Conservation (phyloP, 371 early-diverging fungal species). For the Mucor lusitanicus region DNA sequence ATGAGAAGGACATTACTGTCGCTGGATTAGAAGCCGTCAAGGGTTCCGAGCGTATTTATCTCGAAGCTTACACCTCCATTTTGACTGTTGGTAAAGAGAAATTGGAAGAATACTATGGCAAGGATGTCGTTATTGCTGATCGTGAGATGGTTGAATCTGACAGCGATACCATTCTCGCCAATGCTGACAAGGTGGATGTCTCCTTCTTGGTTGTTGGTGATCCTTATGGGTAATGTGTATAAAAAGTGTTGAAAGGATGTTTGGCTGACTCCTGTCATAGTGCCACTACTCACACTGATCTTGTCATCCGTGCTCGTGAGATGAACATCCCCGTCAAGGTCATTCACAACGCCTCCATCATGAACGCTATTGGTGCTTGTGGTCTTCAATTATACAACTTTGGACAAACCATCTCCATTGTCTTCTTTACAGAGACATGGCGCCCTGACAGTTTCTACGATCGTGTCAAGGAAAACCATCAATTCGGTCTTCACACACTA, state of each 20-base stretch:
- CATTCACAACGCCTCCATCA: slow-evolving; percentile 99
- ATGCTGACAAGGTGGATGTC: slow-evolving; percentile 88
- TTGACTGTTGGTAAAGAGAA: slow-evolving; percentile 83
- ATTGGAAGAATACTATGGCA: slow-evolving; percentile 90
- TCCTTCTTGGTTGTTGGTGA: slow-evolving; percentile 99
- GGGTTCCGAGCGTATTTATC: slow-evolving; percentile 88
- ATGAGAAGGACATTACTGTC: slow-evolving; percentile 95
- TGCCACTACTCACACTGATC: slow-evolving; percentile 99
- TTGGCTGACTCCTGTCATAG: slow-evolving; percentile 38
- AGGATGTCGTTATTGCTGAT: slow-evolving; percentile 85
- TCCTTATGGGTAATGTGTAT: slow-evolving; percentile 81
- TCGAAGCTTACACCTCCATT: slow-evolving; percentile 99
- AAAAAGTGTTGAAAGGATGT: background rate
- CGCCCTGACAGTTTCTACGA: slow-evolving; percentile 97
- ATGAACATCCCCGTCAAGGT: slow-evolving; percentile 80
- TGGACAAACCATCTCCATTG: slow-evolving; percentile 99
- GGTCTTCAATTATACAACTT: slow-evolving; percentile 99
- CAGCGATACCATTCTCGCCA: slow-evolving; percentile 86
- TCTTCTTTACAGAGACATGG: slow-evolving; percentile 97
- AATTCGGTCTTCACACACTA: slow-evolving; percentile 93
- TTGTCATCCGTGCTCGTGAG: slow-evolving; percentile 94
- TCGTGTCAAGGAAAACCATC: slow-evolving; percentile 87
- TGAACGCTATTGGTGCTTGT: slow-evolving; percentile 98
- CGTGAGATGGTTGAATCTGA: slow-evolving; percentile 97
- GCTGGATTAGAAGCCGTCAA: slow-evolving; percentile 94